phyloP scores from a whole-genome alignment of 192 early-diverging fungal genomes.

The Coemansia sp. region DNA sequence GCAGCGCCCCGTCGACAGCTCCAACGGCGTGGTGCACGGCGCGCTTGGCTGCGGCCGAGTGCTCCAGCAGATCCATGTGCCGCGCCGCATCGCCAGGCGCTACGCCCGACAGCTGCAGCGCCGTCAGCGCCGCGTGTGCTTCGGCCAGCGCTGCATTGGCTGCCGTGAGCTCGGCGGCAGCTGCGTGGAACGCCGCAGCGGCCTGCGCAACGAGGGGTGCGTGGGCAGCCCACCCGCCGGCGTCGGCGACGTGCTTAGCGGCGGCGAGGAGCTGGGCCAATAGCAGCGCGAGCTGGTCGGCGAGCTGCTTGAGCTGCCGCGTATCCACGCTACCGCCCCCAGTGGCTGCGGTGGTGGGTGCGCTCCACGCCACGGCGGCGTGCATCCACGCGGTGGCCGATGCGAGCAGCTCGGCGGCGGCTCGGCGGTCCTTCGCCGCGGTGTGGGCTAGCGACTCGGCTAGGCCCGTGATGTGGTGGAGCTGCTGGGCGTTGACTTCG shows the following conservation, averaged over 20 bases:
- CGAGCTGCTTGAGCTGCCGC: conserved; percentile 11
- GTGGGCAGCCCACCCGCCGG: conserved; percentile 24
- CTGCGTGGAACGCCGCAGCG: conserved; percentile 1
- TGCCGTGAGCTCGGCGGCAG: background rate
- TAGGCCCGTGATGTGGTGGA: conserved; percentile 25
- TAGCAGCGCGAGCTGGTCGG: conserved; percentile 16
- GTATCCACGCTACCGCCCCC: background rate
- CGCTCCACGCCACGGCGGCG: conserved; percentile 1
- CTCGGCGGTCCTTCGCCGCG: conserved; percentile 22
- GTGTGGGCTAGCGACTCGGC: conserved; percentile 27
- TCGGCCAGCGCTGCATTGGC: conserved; percentile 13
- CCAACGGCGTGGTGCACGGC: background rate
- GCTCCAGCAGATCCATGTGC: background rate
- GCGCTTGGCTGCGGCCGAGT: background rate
- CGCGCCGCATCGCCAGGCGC: background rate
- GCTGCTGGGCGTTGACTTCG: conserved; percentile 38
- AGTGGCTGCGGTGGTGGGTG: background rate
- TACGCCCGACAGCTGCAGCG: conserved; percentile 19
- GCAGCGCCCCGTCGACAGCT: background rate
- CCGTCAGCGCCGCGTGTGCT: background rate
- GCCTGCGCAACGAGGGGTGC: background rate
- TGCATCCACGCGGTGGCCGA: conserved; percentile 34
- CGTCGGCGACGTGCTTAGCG: conserved; percentile 14
- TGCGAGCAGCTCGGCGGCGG: conserved; percentile 25
- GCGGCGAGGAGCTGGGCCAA: conserved; percentile 23